Evolutionary conservation across 495 filamentous ascomycete genomes (phyloP), one percentile per base, ranked within the genome.

Genomic region (Aspergillus panamensis): DNA sequence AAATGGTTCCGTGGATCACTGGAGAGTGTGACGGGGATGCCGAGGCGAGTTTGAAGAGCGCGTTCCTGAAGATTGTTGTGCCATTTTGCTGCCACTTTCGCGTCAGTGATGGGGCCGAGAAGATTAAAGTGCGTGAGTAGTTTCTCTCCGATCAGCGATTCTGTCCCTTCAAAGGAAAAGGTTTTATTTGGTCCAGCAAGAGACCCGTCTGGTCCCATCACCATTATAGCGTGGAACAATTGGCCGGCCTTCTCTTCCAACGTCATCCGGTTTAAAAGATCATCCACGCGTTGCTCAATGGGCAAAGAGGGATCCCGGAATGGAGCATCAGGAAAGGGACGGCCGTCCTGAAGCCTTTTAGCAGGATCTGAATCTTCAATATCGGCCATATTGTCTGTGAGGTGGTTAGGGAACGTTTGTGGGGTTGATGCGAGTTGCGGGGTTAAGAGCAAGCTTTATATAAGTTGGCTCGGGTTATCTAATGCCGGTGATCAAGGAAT

Each of bases 191-290:
- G 32, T 12, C 32, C 32, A 6, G 32, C 45, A 20, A 57, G 31
- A 5, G 54, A 12, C 1, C 55, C 55, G 2, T 57, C 17, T 6
- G 13, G n/a, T 3, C 19, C 16, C 47, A 9, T 39, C 32, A 10
- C 30, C 16, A 20, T 47, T 10, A 20, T 20, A 47, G 4, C 44
- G 35, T 57, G 55, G n/a, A 57, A 57, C 3, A 57, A 17, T 30
- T 57, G 55, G 33, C 55, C 55, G 5, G 55, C 47, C 29, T 57
- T 57, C 29, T 51, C 55, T 29, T 40, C 31, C 13, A 57, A 20
- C 1, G 55, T 57, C 55, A 57, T 57, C 10, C 55, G 55, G 33
- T 35, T 17, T 14, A 57, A 14, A 13, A 51, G 55, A 37, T 57
- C 55, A 8, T 43, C 3, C 32, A 57, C 55, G 0, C 55, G 43